Evolutionary conservation across 139 green algal genomes (phyloP).

Genomic region (Volvox africanus): DNA sequence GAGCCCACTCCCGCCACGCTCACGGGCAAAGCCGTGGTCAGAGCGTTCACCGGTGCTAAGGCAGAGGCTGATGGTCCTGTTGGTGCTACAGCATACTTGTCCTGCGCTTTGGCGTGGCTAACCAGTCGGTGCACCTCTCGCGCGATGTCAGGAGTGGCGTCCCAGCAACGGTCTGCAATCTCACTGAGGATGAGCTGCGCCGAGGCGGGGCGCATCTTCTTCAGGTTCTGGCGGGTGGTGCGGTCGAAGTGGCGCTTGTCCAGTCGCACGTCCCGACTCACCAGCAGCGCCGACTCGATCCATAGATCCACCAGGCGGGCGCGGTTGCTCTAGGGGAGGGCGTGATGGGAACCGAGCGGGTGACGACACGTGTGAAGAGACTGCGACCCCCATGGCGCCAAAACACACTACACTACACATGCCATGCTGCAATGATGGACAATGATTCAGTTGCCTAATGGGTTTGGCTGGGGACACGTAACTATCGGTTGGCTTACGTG

Average conservation of each 20-base stretch:
- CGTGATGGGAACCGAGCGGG: not conserved
- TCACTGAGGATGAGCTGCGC: slow-evolving; percentile 18
- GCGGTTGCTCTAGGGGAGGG: slow-evolving; percentile 10
- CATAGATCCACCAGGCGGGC: slow-evolving; percentile 41
- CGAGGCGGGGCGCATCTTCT: slow-evolving; percentile 38
- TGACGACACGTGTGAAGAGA: not conserved
- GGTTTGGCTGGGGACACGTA: too few species aligned
- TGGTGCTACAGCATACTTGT: slow-evolving; percentile 21
- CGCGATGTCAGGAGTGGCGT: slow-evolving; percentile 14
- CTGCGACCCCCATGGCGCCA: too few species aligned
- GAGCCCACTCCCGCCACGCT: not conserved
- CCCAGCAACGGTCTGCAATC: slow-evolving; percentile 25
- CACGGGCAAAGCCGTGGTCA: not conserved
- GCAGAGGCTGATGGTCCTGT: not conserved
- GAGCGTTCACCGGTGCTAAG: not conserved
- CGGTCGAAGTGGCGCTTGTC: slow-evolving; percentile 49
- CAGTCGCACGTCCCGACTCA: slow-evolving; percentile 29
- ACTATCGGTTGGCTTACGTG: too few species aligned
- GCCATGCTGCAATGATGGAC: too few species aligned
- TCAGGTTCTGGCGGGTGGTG: slow-evolving; percentile 44
- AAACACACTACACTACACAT: too few species aligned
- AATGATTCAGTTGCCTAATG: too few species aligned
- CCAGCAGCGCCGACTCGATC: slow-evolving; percentile 36
- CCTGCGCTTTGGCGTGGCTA: slow-evolving; percentile 37
- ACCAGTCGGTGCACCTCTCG: slow-evolving; percentile 41